These are phyloP conservation scores for Gremmenia infestans DNA, from an alignment of 2,329 filamentous ascomycete species.

Conservation along the genomic window DNA sequence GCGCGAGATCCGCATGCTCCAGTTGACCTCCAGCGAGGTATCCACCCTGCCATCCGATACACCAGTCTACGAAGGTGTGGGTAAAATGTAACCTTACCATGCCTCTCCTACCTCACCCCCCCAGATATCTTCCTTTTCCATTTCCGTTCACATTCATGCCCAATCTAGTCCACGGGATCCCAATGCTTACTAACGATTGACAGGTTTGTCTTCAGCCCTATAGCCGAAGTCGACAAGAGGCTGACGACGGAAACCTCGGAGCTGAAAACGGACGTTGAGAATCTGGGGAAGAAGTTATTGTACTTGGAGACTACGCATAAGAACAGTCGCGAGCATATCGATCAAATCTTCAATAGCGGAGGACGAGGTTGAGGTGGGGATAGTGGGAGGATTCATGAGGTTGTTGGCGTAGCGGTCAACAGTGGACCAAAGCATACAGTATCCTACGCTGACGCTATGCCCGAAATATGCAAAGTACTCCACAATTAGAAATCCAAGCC, in stretches of 20 bases:
- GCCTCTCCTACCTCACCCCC: neutral
- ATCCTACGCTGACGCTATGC: neutral
- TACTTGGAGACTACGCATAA: conserved; percentile 94
- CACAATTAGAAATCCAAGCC: conserved; percentile 1
- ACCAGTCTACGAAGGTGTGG: conserved; percentile 87
- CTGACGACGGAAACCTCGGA: conserved; percentile 70
- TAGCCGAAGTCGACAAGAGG: conserved; percentile 67
- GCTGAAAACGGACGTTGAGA: conserved; percentile 71
- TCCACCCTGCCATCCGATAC: conserved; percentile 69
- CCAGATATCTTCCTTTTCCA: neutral
- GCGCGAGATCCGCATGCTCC: conserved; percentile 80
- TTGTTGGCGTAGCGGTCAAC: neutral
- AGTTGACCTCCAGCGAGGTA: conserved; percentile 81
- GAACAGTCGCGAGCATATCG: conserved; percentile 87
- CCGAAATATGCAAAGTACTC: neutral
- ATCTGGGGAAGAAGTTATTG: conserved; percentile 80
- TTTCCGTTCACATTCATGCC: conserved; percentile 8
- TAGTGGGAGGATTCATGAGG: neutral
- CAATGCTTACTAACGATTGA: conserved; percentile 7
- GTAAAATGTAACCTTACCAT: conserved; percentile 76
- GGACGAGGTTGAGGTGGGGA: conserved; percentile 24
- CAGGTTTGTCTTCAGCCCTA: conserved; percentile 84
- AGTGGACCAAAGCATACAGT: neutral
- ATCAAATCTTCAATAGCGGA: conserved; percentile 69
- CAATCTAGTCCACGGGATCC: conserved; percentile 14